Evolutionary conservation across 2,329 filamentous ascomycete genomes (phyloP), one percentile per base, ranked within the genome.

Genomic region (Penicillium sp.): DNA sequence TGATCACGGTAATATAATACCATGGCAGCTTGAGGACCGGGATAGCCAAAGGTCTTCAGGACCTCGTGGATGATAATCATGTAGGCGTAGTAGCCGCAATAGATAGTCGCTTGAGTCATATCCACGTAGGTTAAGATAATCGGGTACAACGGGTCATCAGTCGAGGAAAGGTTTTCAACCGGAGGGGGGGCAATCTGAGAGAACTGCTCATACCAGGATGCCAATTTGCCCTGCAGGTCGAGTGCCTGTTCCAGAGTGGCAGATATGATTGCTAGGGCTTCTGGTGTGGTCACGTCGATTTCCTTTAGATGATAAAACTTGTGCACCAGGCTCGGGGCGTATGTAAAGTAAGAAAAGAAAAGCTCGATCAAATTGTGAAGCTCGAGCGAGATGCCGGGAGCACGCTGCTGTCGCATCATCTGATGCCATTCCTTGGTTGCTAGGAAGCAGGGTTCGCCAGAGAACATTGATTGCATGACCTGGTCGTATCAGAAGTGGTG

Each of bases 391-490:
- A 70, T 30, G 10, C 55, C 53, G 14, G 51, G 30, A 19, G 66
- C 61, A 37, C 65, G 59, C 37, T 69, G 70, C 19, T 69, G 60
- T 28, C 37, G 57, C 71, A 73, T 74, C 45, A 66, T 65, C 7
- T 57, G 40, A 53, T 72, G 70, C 71, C 71, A 74, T 11, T 66
- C 60, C 25, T 66, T 33, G 6, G 65, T 69, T 0, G 66, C 62
- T 19, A 73, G 48, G 30, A 73, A 71, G 49, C 70, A 74, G 49
- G 61, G 37, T 52, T 71, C 63, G 1, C 68, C 68, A 4, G 71
- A 67, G 40, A 74, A 74, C 52, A 74, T 62, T 11, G 71, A 70
- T 56, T 74, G 64, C 71, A 74, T 73, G 5, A 74, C 65, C 70
- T 72, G 28, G 28, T 35, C 19, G 5, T 26, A n/a, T 51, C 30